phyloP scores from a whole-genome alignment of 176 grass and related monocot species.

The Phragmites australis region DNA sequence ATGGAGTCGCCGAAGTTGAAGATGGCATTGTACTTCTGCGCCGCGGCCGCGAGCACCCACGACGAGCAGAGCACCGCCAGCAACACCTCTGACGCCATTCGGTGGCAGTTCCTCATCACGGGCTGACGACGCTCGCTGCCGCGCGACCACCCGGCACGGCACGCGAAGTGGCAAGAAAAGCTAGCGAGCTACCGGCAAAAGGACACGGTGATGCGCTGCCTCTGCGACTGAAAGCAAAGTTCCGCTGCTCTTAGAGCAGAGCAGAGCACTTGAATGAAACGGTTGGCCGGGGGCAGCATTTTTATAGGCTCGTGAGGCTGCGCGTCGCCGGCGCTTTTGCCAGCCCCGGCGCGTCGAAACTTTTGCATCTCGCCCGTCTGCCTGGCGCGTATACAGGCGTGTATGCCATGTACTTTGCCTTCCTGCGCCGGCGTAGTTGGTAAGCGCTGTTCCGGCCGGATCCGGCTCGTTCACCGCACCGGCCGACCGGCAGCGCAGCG shows the following conservation, averaged over 20 bases:
- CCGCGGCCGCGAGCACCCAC: not conserved
- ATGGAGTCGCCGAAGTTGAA: conserved; percentile 82
- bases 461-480: not conserved
- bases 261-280: conserved; percentile 6
- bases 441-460: not conserved
- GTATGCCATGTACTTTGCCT: not conserved
- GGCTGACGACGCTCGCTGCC: not conserved
- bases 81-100: not conserved
- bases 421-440: conserved; percentile 10
- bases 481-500: not conserved
- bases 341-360: not conserved
- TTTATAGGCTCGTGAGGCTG: conserved; percentile 44
- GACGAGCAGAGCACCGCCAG: conserved; percentile 1
- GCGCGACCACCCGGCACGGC: too few relatives aligned
- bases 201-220: too few relatives aligned
- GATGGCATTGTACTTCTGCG: conserved; percentile 67
- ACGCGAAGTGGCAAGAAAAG: not conserved
- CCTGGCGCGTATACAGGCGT: not conserved
- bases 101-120: not conserved
- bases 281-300: not conserved
- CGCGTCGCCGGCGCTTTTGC: not conserved
- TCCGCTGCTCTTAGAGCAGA: not conserved
- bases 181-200: not conserved
- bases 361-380: conserved; percentile 23
- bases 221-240: too few relatives aligned